Evolutionary conservation across 768 basidiomycete species (phyloP).

Genomic region (Leccinellum albellum): DNA sequence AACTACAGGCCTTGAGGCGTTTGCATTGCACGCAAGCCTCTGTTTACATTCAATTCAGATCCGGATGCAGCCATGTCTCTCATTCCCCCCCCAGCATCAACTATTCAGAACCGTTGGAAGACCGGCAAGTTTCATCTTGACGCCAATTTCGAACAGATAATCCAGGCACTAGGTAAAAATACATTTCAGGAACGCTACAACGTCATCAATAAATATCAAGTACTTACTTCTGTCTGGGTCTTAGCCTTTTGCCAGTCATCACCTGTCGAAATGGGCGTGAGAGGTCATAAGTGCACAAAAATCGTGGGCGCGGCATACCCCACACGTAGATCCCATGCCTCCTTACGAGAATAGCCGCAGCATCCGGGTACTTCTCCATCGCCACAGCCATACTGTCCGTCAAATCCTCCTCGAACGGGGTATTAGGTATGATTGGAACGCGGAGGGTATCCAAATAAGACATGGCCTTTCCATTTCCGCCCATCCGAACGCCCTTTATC

Average conservation of each 20-base stretch:
- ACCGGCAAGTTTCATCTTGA: constrained; percentile 72
- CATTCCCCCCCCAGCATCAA: constrained; percentile 1
- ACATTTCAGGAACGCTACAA: background rate
- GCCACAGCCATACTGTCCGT: constrained; percentile 86
- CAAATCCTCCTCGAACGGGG: constrained; percentile 85
- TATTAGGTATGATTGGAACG: constrained; percentile 88
- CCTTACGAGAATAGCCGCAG: constrained; percentile 72
- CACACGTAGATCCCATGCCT: constrained; percentile 84
- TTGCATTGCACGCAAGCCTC: background rate
- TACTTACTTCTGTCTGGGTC: constrained; percentile 71
- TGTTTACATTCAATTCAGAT: background rate
- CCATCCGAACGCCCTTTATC: constrained; percentile 85
- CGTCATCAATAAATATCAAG: background rate
- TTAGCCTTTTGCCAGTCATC: constrained; percentile 85
- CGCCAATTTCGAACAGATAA: constrained; percentile 85
- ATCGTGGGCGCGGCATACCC: constrained; percentile 45
- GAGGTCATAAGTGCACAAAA: background rate
- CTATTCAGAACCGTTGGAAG: constrained; percentile 44
- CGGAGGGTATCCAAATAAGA: constrained; percentile 84
- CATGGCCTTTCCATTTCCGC: constrained; percentile 70
- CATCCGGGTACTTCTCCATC: constrained; percentile 75
- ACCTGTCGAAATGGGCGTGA: constrained; percentile 33
- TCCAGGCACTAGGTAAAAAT: constrained; percentile 64
- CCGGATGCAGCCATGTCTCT: background rate
- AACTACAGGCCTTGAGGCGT: background rate